A percentile compares a stretch with the other conserved stretches of the same genome.
phyloP scores from a whole-genome alignment of 202 grass and related monocot genomes.

The Tripidium arundinaceum region DNA sequence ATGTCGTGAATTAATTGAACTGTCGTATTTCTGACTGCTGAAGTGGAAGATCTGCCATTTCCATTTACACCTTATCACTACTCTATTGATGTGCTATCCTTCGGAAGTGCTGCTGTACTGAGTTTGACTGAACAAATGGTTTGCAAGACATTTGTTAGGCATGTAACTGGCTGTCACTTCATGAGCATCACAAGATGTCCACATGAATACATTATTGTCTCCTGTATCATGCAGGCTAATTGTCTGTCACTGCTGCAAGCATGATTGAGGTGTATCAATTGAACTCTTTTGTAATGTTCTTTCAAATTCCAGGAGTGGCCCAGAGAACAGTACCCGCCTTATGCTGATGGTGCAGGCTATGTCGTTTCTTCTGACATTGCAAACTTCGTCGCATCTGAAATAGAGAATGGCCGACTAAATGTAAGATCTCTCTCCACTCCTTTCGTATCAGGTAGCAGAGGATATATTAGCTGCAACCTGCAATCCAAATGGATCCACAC shows the following conservation, averaged over 20 bases:
- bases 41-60: neutral
- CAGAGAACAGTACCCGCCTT: conserved; percentile 56
- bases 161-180: conserved; percentile 17
- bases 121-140: neutral
- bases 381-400: conserved; percentile 46
- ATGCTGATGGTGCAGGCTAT: conserved; percentile 72
- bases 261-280: conserved; percentile 36
- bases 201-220: conserved; percentile 26
- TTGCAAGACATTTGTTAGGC: neutral
- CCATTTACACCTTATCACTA: neutral
- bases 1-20: conserved; percentile 1
- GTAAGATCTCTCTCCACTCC: conserved; percentile 35
- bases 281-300: conserved; percentile 32
- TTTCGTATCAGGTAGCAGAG: conserved; percentile 15
- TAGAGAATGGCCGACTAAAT: conserved; percentile 52
- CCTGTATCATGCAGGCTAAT: conserved; percentile 29
- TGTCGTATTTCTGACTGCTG: neutral
- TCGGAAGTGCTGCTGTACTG: neutral
- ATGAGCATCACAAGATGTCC: conserved; percentile 7
- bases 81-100: neutral
- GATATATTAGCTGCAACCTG: neutral
- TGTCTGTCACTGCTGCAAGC: neutral
- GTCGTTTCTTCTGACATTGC: conserved; percentile 72
- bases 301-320: conserved; percentile 72
- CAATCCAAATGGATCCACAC: neutral